Evolutionary conservation across 805 yeast genomes (phyloP), one percentile per base, ranked within the genome.

Genomic region (Helenozyma baotianmanensis): DNA sequence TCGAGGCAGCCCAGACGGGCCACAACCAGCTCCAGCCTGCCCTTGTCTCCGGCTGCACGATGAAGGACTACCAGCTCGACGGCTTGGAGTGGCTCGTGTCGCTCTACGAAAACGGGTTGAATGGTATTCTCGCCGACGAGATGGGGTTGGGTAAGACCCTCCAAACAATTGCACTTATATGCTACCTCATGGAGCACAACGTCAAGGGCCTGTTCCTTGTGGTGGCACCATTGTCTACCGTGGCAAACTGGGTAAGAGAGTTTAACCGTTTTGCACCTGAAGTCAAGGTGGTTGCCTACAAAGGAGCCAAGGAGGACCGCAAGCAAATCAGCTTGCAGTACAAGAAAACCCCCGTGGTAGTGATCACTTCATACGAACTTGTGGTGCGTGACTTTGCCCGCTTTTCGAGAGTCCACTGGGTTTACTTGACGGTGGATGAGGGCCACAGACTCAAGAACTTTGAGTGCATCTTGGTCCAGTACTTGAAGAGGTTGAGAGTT

Each of bases 121-220:
- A 90, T 56, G 98, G 97, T 2, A 89, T 92, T 22, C 62, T 92
- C 14, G 97, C 97, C 1, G 97, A 92, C 60, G 97, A 90, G 56
- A 90, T 90, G 98, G 97, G 97, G 0, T 64, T 90, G 16, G 98
- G 98, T 2, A 90, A 90, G 54, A 92, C 98, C 0, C 58, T 90
- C 6, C 96, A 92, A 56, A 81, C 92, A 26, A 86, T 90, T 35
- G 74, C 96, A 0, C 68, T 90, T 39, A 48, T 88, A 4, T 76
- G 86, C 4, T 85, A 81, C 50, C 62, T 89, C 23, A 72, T 81
- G 28, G 96, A 86, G 45, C 78, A 85, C 54, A 88, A 84, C 3
- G 75, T 86, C 1, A 58, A 62, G 23, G 95, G 95, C 0, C 92
- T 94, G 0, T 86, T 83, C 47, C 57, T 86, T 24, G 68, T 86